Percentiles rank a stretch among this genome's conserved stretches.
Conservation (phyloP, 2,329 filamentous ascomycete species). For the Colletotrichum chrysophilum region DNA sequence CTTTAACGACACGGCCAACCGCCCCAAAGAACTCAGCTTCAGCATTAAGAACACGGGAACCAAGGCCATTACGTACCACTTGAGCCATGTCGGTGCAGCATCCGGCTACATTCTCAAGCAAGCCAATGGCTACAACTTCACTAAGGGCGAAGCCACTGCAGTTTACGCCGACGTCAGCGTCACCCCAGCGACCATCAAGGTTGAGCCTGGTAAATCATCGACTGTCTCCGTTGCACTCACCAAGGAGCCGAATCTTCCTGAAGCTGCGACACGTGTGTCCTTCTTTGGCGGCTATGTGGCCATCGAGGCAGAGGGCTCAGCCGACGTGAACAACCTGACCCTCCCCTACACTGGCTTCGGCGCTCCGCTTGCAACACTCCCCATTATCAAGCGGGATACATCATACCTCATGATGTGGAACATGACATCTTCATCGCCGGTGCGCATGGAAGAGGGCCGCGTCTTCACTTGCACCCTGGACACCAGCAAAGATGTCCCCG, state of each 20-base stretch:
- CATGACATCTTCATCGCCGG: not conserved
- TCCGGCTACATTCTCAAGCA: constrained; percentile 36
- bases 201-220: constrained; percentile 20
- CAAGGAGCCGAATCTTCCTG: not conserved
- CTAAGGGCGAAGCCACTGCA: not conserved
- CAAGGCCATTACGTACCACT: constrained; percentile 32
- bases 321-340: not conserved
- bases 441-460: not conserved
- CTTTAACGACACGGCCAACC: constrained; percentile 45
- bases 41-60: constrained; percentile 39
- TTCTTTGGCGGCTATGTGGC: constrained; percentile 33
- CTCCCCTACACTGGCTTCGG: constrained; percentile 4
- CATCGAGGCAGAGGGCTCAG: constrained; percentile 21
- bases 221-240: constrained; percentile 25
- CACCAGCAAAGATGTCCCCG: not conserved
- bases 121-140: not conserved
- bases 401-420: not conserved
- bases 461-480: not conserved
- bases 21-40: constrained; percentile 33
- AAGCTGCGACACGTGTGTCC: constrained; percentile 26
- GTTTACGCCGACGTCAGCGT: not conserved
- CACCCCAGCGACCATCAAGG: constrained; percentile 8
- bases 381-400: not conserved
- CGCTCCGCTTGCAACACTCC: not conserved
- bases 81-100: constrained; percentile 30